Percentiles rank a stretch among this genome's conserved stretches.
phyloP scores from a whole-genome alignment of 192 early-diverging fungal genomes.

The Piromyces sp. region DNA sequence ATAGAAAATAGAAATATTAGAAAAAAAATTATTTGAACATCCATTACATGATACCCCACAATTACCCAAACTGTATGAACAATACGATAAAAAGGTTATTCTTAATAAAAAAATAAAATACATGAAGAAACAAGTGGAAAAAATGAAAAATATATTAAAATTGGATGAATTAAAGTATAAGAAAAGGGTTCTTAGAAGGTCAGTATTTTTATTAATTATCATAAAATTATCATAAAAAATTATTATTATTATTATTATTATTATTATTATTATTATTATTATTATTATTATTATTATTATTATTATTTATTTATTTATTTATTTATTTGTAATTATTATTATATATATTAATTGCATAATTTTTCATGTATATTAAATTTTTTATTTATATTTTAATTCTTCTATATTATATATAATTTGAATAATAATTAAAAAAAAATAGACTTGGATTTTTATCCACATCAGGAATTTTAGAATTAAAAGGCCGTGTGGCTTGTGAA shows the following conservation, averaged over 20 bases:
- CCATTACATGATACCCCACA: slow-evolving; percentile 33
- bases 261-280: no score
- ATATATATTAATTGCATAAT: no score
- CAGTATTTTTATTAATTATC: no score
- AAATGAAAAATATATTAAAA: slow-evolving; percentile 67
- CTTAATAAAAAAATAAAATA: slow-evolving; percentile 40
- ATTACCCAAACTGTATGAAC: slow-evolving; percentile 31
- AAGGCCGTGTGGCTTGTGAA: slow-evolving; percentile 95
- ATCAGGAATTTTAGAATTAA: slow-evolving; percentile 81
- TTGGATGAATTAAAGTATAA: slow-evolving; percentile 82
- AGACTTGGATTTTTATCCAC: slow-evolving; percentile 57
- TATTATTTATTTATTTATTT: no score
- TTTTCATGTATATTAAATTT: no score
- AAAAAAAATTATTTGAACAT: slow-evolving; percentile 42
- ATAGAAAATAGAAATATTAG: slow-evolving; percentile 52
- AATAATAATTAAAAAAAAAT: no score
- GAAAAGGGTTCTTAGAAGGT: slow-evolving; percentile 74
- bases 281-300: no score
- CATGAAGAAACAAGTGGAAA: slow-evolving; percentile 48
- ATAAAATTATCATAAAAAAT: no score
- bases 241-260: no score
- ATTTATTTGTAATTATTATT: no score
- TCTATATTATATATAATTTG: no score
- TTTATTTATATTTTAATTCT: no score
- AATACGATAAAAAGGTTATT: slow-evolving; percentile 49